Evolutionary conservation across 2,329 filamentous ascomycete species (phyloP).

Genomic region (Verticillium tricorpus): DNA sequence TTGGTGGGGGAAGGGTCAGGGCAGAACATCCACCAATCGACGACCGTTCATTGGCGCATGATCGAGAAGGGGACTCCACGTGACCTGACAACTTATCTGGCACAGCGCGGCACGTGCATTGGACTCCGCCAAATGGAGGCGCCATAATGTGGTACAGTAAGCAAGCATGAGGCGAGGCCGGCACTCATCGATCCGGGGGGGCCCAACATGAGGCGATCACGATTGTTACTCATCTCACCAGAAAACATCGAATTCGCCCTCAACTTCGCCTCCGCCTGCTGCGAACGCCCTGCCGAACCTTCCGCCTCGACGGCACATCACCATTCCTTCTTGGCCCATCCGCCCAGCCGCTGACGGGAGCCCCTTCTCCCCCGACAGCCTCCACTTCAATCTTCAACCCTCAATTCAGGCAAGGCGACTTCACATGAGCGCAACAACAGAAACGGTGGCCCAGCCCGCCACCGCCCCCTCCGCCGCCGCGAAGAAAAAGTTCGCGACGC

Average conservation of each 20-base stretch:
- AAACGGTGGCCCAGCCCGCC: conserved; percentile 6
- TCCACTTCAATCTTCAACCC: not conserved
- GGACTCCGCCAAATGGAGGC: too few relatives aligned
- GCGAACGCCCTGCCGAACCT: not conserved
- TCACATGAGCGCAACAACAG: conserved; percentile 13
- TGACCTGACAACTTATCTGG: not conserved
- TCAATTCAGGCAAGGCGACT: not conserved
- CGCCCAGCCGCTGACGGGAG: not conserved
- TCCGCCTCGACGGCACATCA: not conserved
- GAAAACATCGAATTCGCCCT: not conserved
- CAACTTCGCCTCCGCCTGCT: not conserved
- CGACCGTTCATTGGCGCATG: not conserved
- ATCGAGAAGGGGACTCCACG: not conserved
- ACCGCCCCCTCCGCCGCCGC: conserved; percentile 9
- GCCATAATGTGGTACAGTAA: not conserved
- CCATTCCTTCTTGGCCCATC: not conserved
- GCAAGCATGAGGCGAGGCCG: not conserved
- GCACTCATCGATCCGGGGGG: not conserved
- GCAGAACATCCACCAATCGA: too few relatives aligned
- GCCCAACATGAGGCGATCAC: not conserved
- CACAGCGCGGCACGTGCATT: too few relatives aligned
- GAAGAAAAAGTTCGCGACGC: conserved; percentile 37
- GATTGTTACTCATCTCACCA: not conserved
- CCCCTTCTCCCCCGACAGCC: not conserved
- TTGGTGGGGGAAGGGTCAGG: too few relatives aligned